Conservation (phyloP, 768 basidiomycete species). For the Lyophyllum semitale region DNA sequence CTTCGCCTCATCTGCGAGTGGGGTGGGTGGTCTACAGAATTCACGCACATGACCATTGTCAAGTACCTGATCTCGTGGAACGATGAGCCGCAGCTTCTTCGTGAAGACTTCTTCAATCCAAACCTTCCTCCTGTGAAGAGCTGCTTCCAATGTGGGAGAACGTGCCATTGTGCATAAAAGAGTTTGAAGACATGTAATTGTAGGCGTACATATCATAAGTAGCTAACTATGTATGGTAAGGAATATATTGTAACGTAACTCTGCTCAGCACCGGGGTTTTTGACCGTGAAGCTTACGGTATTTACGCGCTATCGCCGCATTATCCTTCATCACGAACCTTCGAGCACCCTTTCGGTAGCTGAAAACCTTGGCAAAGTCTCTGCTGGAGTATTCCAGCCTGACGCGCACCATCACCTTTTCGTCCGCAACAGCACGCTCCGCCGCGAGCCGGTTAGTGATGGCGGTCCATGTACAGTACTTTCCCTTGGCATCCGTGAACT, state of each 20-base stretch:
- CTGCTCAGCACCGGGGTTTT: too few species aligned
- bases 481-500: constrained; percentile 11
- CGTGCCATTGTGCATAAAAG: constrained; percentile 28
- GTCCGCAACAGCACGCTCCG: neutral
- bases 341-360: neutral
- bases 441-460: neutral
- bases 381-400: neutral
- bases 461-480: neutral
- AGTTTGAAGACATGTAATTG: too few species aligned
- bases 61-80: constrained; percentile 44
- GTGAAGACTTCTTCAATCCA: constrained; percentile 39
- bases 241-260: too few species aligned
- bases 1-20: constrained; percentile 43
- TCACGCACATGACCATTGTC: constrained; percentile 40
- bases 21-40: constrained; percentile 47
- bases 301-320: constrained; percentile 16
- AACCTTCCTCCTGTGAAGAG: constrained; percentile 24
- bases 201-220: too few species aligned
- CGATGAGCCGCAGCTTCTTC: constrained; percentile 31
- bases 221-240: too few species aligned
- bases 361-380: neutral
- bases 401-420: neutral
- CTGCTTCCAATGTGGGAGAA: constrained; percentile 37
- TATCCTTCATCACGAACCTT: constrained; percentile 9
- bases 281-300: too few species aligned